phyloP scores from a whole-genome alignment of 768 basidiomycete species.

The Saitozyma sp. region DNA sequence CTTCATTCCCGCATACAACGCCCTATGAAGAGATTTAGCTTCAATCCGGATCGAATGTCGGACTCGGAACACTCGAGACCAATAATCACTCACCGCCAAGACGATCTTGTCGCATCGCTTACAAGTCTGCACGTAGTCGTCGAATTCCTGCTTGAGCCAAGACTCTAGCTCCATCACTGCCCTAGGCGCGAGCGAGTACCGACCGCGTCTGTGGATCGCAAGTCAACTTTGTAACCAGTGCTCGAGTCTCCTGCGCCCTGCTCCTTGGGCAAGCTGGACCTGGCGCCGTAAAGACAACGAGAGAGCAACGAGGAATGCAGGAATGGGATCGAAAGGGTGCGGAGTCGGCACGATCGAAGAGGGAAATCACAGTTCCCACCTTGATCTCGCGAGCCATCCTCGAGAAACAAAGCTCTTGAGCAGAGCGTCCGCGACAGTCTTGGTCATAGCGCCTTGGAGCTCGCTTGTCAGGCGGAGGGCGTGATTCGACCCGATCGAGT shows the following conservation, averaged over 20 bases:
- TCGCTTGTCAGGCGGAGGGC: conserved; percentile 22
- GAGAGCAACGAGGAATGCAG: background rate
- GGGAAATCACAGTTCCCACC: conserved; percentile 21
- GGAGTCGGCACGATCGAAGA: background rate
- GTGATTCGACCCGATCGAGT: conserved; percentile 40
- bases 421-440: conserved; percentile 30
- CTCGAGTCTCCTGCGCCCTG: no score
- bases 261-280: no score
- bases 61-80: background rate
- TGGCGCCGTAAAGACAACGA: no score
- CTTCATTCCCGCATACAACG: conserved; percentile 22
- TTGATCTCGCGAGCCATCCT: conserved; percentile 45
- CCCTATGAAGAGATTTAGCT: conserved; percentile 19
- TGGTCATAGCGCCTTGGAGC: conserved; percentile 28
- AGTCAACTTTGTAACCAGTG: conserved; percentile 7
- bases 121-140: conserved; percentile 39
- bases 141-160: conserved; percentile 35
- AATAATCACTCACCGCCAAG: conserved; percentile 31
- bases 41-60: background rate
- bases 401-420: conserved; percentile 40
- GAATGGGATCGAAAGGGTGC: background rate
- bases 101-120: conserved; percentile 34
- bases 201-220: conserved; percentile 27
- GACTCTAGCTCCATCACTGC: conserved; percentile 40
- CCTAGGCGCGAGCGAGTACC: conserved; percentile 38